Evolutionary conservation across 1,284 basidiomycete genomes (phyloP).

Genomic region (Dichomitus squalens): DNA sequence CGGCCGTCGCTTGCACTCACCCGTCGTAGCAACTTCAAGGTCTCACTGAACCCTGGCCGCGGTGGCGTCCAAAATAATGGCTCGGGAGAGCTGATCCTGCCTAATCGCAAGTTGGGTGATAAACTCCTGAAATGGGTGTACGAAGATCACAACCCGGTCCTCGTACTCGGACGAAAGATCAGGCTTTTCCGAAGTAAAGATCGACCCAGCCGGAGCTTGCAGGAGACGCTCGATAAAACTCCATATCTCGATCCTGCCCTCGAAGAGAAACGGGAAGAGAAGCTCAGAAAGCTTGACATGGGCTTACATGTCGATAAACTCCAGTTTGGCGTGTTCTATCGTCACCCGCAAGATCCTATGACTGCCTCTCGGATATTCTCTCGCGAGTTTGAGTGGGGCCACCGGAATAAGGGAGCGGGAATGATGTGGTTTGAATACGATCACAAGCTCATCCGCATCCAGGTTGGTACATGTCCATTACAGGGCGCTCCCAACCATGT

Average conservation of each 20-base stretch:
- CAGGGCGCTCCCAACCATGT: background rate
- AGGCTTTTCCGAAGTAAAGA: conserved; percentile 26
- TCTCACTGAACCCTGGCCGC: conserved; percentile 50
- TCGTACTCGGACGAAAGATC: conserved; percentile 39
- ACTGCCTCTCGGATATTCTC: conserved; percentile 57
- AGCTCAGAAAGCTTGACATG: conserved; percentile 45
- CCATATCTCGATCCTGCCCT: conserved; percentile 63
- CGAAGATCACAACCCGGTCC: conserved; percentile 38
- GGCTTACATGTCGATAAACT: conserved; percentile 56
- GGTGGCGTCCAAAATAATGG: conserved; percentile 62
- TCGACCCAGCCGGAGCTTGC: conserved; percentile 16
- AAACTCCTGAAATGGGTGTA: conserved; percentile 50
- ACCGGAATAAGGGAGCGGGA: conserved; percentile 44
- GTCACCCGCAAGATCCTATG: conserved; percentile 33
- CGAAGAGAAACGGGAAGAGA: conserved; percentile 54
- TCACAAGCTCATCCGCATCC: conserved; percentile 62
- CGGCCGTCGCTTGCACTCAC: background rate
- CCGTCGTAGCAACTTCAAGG: conserved; percentile 51
- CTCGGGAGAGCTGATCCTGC: conserved; percentile 53
- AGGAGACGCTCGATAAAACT: conserved; percentile 45
- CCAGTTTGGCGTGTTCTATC: conserved; percentile 63
- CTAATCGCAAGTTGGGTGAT: conserved; percentile 41
- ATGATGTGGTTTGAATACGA: conserved; percentile 65
- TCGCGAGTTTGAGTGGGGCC: conserved; percentile 54
- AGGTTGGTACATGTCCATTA: conserved; percentile 37